A percentile compares a stretch with the other conserved stretches of the same genome.
These are phyloP conservation scores for Magnusiomyces tetraspermus DNA, from an alignment of 1,139 yeast genomes.

Conservation along the genomic window DNA sequence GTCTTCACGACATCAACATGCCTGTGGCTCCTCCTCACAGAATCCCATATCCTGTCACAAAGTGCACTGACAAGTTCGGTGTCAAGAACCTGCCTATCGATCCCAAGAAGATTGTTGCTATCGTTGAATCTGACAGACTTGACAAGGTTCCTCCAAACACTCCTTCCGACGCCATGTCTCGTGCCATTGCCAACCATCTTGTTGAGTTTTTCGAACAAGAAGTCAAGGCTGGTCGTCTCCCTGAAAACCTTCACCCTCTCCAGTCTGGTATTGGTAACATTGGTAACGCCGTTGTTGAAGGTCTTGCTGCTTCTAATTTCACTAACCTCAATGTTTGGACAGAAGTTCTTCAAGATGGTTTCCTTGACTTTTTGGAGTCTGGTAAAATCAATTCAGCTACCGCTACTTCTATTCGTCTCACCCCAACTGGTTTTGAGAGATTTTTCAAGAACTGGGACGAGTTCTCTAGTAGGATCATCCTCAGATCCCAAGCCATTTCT, in stretches of 20 bases:
- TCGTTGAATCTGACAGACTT: conserved; percentile 67
- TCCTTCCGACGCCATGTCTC: conserved; percentile 75
- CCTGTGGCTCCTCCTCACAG: conserved; percentile 84
- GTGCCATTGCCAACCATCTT: conserved; percentile 70
- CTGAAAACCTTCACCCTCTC: conserved; percentile 84
- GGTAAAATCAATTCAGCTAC: conserved; percentile 92
- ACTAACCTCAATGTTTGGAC: conserved; percentile 91
- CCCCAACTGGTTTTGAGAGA: conserved; percentile 79
- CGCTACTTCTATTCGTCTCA: conserved; percentile 88
- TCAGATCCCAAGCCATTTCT: conserved; percentile 90
- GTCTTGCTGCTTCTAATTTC: conserved; percentile 77
- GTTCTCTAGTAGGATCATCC: conserved; percentile 68
- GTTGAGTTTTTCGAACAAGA: conserved; percentile 87
- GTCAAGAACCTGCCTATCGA: conserved; percentile 71
- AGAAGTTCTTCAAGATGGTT: conserved; percentile 95
- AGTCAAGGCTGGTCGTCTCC: conserved; percentile 81
- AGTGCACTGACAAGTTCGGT: conserved; percentile 66
- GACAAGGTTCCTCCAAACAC: conserved; percentile 86
- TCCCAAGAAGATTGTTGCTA: conserved; percentile 78
- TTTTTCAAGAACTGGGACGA: conserved; percentile 86
- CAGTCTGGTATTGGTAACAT: conserved; percentile 98
- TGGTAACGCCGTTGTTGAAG: conserved; percentile 96
- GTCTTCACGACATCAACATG: conserved; percentile 90
- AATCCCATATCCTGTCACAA: conserved; percentile 77
- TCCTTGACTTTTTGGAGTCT: conserved; percentile 84